Conservation (phyloP, 2,329 filamentous ascomycete genomes). For the Botryotinia narcissicola region DNA sequence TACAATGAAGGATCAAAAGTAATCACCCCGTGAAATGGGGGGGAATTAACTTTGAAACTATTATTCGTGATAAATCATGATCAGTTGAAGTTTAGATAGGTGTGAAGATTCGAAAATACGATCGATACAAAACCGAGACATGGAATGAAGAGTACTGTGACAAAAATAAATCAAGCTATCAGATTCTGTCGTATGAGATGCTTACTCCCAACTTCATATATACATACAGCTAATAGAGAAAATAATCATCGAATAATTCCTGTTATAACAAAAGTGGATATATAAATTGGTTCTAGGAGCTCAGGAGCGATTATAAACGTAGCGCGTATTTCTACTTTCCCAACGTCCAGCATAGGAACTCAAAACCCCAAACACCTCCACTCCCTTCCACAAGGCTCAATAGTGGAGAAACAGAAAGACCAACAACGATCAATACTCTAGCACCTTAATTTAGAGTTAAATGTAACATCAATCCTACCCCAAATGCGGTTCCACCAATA, state of each 20-base stretch:
- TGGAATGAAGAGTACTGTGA: background rate
- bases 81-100: background rate
- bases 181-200: too few species aligned
- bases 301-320: background rate
- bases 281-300: background rate
- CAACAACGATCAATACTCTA: background rate
- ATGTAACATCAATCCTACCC: background rate
- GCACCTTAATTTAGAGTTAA: background rate
- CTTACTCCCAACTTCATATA: background rate
- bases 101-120: background rate
- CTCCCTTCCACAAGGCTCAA: background rate
- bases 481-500: rapidly evolving
- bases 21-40: background rate
- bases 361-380: background rate
- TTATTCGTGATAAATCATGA: background rate
- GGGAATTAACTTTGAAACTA: background rate
- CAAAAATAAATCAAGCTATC: background rate
- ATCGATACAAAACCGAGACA: background rate
- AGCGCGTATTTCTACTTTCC: background rate
- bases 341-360: background rate
- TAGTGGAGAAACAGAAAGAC: background rate
- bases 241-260: background rate
- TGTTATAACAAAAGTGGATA: background rate
- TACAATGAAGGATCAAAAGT: background rate
- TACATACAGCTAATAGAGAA: background rate